Conservation (phyloP, 2,329 filamentous ascomycete genomes). For the Leptosphaerulina australis region DNA sequence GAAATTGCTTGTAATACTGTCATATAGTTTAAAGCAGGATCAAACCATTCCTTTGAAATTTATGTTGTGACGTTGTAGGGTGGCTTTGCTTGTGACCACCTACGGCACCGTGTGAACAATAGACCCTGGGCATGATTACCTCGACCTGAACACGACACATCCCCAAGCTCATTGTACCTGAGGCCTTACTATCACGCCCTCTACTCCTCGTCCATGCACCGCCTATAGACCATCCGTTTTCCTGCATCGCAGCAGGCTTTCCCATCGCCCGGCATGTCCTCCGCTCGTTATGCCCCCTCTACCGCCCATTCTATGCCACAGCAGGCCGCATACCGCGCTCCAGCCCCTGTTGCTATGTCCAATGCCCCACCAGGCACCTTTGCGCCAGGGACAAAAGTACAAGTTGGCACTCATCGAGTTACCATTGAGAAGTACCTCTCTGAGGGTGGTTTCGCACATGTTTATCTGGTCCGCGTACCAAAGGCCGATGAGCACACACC, state of each 20-base stretch:
- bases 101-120: conserved; percentile 17
- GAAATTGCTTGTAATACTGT: too few species aligned
- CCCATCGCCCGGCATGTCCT: conserved; percentile 48
- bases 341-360: conserved; percentile 36
- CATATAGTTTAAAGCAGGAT: background rate
- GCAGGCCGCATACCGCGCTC: conserved; percentile 45
- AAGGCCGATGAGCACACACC: conserved; percentile 73
- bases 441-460: conserved; percentile 96
- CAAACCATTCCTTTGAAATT: background rate
- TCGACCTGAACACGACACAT: conserved; percentile 29
- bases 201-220: conserved; percentile 36
- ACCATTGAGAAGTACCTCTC: conserved; percentile 97
- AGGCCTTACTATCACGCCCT: conserved; percentile 17
- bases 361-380: conserved; percentile 74
- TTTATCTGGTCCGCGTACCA: conserved; percentile 91
- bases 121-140: conserved; percentile 21
- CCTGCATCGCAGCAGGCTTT: conserved; percentile 45
- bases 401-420: conserved; percentile 89
- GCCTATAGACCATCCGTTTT: conserved; percentile 35
- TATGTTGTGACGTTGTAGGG: conserved; percentile 32
- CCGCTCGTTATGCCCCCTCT: conserved; percentile 47
- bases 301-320: conserved; percentile 43
- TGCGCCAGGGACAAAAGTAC: conserved; percentile 91
- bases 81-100: conserved; percentile 38
- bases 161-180: conserved; percentile 20